Conservation (phyloP, 176 grass and related monocot genomes). For the Eremochloa ophiuroides region DNA sequence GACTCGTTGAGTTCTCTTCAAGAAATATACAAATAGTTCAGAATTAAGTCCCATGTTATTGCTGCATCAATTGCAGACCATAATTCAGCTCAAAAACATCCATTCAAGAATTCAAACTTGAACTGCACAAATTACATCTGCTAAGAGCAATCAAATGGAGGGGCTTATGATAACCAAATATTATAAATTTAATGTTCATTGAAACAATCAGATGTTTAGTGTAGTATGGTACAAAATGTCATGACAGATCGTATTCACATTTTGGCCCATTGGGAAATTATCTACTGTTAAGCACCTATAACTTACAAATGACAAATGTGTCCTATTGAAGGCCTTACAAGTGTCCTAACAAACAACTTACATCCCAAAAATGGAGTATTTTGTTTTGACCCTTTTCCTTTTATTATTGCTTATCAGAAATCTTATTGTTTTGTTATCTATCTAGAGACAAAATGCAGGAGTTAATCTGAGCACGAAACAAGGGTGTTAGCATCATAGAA, state of each 20-base stretch:
- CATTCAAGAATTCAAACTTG: background rate
- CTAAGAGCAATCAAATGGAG: background rate
- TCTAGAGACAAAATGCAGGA: background rate
- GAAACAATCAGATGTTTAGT: background rate
- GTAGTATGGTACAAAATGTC: background rate
- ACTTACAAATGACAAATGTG: background rate
- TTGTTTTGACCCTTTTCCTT: background rate
- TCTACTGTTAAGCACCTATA: conserved; percentile 1
- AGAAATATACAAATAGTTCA: background rate
- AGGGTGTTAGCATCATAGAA: background rate
- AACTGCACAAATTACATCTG: background rate
- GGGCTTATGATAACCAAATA: background rate
- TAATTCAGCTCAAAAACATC: background rate
- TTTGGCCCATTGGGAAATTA: background rate
- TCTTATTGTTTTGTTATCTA: background rate
- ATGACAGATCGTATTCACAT: background rate
- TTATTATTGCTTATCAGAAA: background rate
- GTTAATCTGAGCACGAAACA: background rate
- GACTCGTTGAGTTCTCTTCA: background rate
- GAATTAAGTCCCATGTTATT: conserved; percentile 10
- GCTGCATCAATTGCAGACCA: conserved; percentile 8
- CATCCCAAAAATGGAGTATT: background rate
- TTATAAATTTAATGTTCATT: conserved; percentile 14
- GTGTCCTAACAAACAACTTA: background rate
- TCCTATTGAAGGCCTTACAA: background rate